A percentile compares a stretch with the other conserved stretches of the same genome.
phyloP scores from a whole-genome alignment of 2,329 filamentous ascomycete species.

The Rhynchosporium secalis region DNA sequence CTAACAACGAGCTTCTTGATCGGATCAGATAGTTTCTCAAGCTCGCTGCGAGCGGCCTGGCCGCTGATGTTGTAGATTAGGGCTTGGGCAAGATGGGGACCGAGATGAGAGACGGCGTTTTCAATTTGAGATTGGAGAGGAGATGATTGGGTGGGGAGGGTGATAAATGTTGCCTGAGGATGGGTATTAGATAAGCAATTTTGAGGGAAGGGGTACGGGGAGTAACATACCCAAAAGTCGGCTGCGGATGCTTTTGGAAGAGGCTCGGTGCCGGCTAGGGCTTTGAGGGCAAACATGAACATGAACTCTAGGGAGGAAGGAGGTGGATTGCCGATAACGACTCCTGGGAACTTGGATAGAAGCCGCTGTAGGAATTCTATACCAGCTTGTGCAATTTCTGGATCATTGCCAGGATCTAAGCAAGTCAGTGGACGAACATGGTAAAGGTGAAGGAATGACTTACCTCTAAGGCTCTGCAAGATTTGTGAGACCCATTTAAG shows the following conservation, averaged over 20 bases:
- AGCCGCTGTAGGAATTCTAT: constrained; percentile 71
- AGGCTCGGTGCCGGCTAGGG: constrained; percentile 69
- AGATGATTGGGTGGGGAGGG: constrained; percentile 43
- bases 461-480: constrained; percentile 62
- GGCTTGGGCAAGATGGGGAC: constrained; percentile 58
- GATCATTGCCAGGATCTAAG: constrained; percentile 61
- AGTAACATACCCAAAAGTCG: constrained; percentile 66
- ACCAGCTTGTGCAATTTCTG: constrained; percentile 70
- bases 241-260: constrained; percentile 73
- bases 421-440: constrained; percentile 10
- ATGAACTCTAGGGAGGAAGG: constrained; percentile 61
- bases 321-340: constrained; percentile 60
- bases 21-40: constrained; percentile 70
- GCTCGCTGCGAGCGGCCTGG: constrained; percentile 67
- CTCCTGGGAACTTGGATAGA: constrained; percentile 58
- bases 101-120: constrained; percentile 57
- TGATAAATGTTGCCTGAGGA: constrained; percentile 53
- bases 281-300: constrained; percentile 70
- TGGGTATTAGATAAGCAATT: constrained; percentile 18
- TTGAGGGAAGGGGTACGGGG: neutral
- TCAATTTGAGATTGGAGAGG: constrained; percentile 45
- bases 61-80: constrained; percentile 68
- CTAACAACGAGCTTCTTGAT: constrained; percentile 66
- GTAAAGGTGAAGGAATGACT: constrained; percentile 25
- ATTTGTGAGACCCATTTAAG: constrained; percentile 64